phyloP scores from a whole-genome alignment of 140 eudicot species.

The Senecio squalidus region DNA sequence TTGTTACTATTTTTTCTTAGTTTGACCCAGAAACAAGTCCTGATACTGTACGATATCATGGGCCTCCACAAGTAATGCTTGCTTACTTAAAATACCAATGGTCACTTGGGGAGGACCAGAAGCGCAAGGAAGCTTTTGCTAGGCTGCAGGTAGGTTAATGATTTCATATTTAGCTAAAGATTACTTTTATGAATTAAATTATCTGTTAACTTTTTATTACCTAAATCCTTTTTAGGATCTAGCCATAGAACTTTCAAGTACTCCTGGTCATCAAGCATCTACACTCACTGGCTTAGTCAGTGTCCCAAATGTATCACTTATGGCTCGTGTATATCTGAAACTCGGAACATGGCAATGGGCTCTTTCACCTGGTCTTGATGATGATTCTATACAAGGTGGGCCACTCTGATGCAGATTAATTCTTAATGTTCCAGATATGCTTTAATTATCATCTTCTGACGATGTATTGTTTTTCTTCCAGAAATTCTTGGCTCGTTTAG shows the following conservation, averaged over 20 bases:
- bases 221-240: conserved; percentile 46
- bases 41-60: conserved; percentile 63
- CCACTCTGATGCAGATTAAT: background rate
- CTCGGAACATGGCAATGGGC: conserved; percentile 92
- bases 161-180: too few relatives aligned
- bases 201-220: too few relatives aligned
- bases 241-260: conserved; percentile 63
- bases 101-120: conserved; percentile 97
- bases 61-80: conserved; percentile 87
- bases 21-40: conserved; percentile 95
- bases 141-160: conserved; percentile 67
- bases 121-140: conserved; percentile 86
- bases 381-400: conserved; percentile 85
- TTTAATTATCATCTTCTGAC: background rate
- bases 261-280: conserved; percentile 41
- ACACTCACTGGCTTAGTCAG: conserved; percentile 30
- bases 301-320: conserved; percentile 51
- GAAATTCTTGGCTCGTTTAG: conserved; percentile 75
- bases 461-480: conserved; percentile 20
- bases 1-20: conserved; percentile 30
- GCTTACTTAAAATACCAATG: conserved; percentile 88
- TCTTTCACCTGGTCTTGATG: conserved; percentile 91
- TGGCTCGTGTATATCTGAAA: conserved; percentile 83
- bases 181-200: too few relatives aligned
- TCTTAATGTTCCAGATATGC: background rate